phyloP scores from a whole-genome alignment of 83 land plant genomes.

The Diphasiastrum complanatum region DNA sequence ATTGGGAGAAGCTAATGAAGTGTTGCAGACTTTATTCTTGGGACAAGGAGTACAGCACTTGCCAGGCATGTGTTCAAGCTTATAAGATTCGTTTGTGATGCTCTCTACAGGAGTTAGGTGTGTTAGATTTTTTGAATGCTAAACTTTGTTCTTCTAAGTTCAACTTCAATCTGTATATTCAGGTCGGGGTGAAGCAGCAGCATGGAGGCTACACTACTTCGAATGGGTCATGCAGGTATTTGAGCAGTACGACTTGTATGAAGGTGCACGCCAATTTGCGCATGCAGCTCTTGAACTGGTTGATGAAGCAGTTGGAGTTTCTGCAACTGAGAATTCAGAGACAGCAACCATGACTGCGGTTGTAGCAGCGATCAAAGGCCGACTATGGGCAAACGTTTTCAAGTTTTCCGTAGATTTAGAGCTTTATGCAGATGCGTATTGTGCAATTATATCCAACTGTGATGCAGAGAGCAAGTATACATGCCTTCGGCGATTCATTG shows the following conservation, averaged over 20 bases:
- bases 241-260: slow-evolving; percentile 79
- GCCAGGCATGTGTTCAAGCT: too few species aligned
- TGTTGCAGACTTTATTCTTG: too few species aligned
- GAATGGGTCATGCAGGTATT: slow-evolving; percentile 95
- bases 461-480: slow-evolving; percentile 81
- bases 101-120: too few species aligned
- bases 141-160: too few species aligned
- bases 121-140: too few species aligned
- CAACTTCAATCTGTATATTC: too few species aligned
- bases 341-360: slow-evolving; percentile 29
- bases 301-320: slow-evolving; percentile 51
- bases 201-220: slow-evolving; percentile 82
- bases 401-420: slow-evolving; percentile 69
- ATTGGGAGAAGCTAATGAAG: too few species aligned
- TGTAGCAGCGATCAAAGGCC: slow-evolving; percentile 50
- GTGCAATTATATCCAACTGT: slow-evolving; percentile 91
- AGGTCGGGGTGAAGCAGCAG: slow-evolving; percentile 36
- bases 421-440: slow-evolving; percentile 72
- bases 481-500: slow-evolving; percentile 76
- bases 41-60: too few species aligned
- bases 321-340: slow-evolving; percentile 11
- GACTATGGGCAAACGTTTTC: slow-evolving; percentile 91
- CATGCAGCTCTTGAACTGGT: slow-evolving; percentile 90
- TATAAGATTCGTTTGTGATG: too few species aligned
- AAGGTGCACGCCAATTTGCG: slow-evolving; percentile 89